Evolutionary conservation across 257 asterid species (phyloP), one percentile per base, ranked within the genome.

Genomic region (Rehmannia glutinosa): DNA sequence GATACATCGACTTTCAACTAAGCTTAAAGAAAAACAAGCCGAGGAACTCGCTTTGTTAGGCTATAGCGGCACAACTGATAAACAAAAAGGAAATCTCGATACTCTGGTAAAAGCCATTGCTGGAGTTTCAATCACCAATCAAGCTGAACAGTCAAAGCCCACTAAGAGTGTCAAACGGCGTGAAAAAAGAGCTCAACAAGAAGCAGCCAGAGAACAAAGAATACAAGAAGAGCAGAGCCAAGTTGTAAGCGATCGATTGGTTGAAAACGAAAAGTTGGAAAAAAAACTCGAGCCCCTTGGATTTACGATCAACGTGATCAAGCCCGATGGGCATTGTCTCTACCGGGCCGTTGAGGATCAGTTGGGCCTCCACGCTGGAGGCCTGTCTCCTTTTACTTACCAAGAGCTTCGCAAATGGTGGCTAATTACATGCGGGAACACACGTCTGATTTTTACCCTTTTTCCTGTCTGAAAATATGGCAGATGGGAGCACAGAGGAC

Each of bases 311-410:
- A 81, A 85, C 45, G 97, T 91, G 81, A 91, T 91, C 73, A 91
- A 87, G 71, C 96, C 99, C 4, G 97, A 94, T 8, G 99, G 99
- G 17, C 97, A 94, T 70, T 94, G 99, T 74, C 95, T 94, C 38
- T 94, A 94, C 68, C 83, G 97, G 30, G 99, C 99, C 30, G 95
- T 94, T 24, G 99, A 94, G 81, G 82, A 91, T 75, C 97, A 94
- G 78, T 73, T 94, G 67, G 78, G 90, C 57, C 71, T 82, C 53
- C 82, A 62, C 9, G 57, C 85, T 0, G 81, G 95, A 21, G 96
- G 90, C 39, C 73, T 86, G n/a, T 82, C 97, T 8, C 87, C 95
- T 30, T 81, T 82, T 52, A 77, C 81, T 13, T 87, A 74, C 77
- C 95, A 78, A 73, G 84, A 88, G 68, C 90, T 94, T 23, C 79